Evolutionary conservation across 163 green algal species (phyloP), one percentile per base, ranked within the genome.

Genomic region (Chlamydomonas reinhardtii): DNA sequence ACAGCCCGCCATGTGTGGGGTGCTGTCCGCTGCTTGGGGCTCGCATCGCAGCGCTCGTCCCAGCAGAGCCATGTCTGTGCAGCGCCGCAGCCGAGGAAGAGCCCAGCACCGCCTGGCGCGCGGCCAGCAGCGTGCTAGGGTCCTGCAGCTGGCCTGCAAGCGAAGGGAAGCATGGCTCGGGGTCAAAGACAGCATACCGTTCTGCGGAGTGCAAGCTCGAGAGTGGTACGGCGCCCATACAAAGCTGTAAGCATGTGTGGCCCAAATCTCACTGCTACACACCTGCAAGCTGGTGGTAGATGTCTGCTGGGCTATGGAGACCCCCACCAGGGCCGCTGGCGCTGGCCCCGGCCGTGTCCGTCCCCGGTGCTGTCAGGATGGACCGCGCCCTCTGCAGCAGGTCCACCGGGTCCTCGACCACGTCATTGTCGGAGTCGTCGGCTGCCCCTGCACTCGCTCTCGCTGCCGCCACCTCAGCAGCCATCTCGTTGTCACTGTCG

Each of bases 71-170:
- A 39, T 39, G 32, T 31, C 29, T 29, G 24, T 31, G 24, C 15
- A 14, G 31, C n/a, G 69, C 39, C 27, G 61, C 27, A 19, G 82
- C 82, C 31, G 76, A 68, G 71, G 24, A 56, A 17, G 48, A 61
- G n/a, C 76, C 83, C 68, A 89, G 54, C 34, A 89, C 83, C 29
- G 82, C 76, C 39, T 82, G 48, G 39, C 88, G 83, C 34, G 88
- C 88, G 1, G 74, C 84, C 2, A 74, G 68, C 3, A 88, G 34
- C 27, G 84, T 88, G 27, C 90, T 74, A 0, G 76, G 88, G 25
- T 86, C 88, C 43, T 88, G 83, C 59, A 88, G 83, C 52, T 73
- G 71, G 20, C 82, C 82, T 87, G 82, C 32, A 32, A 16, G 15
- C 4, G 39, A 5, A 27, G 1, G 22, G 24, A 56, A 20, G 69